Evolutionary conservation across 345 rosid species (phyloP).

Genomic region (Ceriops zippeliana): DNA sequence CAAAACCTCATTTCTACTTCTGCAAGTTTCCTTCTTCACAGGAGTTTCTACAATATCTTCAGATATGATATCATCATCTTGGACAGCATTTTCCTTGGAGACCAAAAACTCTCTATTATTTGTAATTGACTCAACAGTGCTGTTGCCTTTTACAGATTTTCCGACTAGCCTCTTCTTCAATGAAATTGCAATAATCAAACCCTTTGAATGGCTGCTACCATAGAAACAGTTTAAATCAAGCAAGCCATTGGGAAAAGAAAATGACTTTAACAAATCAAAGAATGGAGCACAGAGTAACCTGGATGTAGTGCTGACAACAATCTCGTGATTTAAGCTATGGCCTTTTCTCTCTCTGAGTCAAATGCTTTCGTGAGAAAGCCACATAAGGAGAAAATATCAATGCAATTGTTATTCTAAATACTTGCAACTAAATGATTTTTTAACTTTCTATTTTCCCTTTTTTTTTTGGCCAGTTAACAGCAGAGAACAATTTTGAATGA

Average conservation of each 20-base stretch:
- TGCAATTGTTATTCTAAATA: background rate
- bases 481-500: no score
- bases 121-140: background rate
- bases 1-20: no score
- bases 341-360: constrained; percentile 10
- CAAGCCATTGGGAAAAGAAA: background rate
- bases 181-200: constrained; percentile 10
- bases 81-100: no score
- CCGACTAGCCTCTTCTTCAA: constrained; percentile 1
- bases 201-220: constrained; percentile 2
- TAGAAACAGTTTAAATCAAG: background rate
- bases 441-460: no score
- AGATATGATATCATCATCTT: no score
- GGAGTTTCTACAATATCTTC: background rate
- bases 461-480: background rate
- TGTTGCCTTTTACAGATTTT: background rate
- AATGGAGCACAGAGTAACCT: constrained; percentile 1
- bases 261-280: constrained; percentile 5
- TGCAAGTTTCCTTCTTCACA: no score
- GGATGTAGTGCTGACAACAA: background rate
- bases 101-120: background rate
- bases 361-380: constrained; percentile 7
- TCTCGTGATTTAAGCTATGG: background rate
- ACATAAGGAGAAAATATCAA: background rate
- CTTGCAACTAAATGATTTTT: background rate